phyloP scores from a whole-genome alignment of 1,284 basidiomycete genomes.

The Ustilago shanxiensis region DNA sequence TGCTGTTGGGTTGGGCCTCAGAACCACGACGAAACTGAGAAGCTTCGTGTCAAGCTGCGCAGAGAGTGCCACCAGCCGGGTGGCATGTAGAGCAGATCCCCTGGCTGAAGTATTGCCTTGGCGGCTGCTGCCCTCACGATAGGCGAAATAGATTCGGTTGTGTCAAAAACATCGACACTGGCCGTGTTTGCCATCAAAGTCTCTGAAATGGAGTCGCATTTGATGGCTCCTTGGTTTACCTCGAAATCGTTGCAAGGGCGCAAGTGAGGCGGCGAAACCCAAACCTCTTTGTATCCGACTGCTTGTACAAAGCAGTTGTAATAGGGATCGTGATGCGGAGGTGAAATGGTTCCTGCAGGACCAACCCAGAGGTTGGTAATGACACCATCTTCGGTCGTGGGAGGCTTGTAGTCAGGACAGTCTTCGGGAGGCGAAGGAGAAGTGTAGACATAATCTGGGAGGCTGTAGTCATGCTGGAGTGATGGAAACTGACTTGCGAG shows the following conservation, averaged over 20 bases:
- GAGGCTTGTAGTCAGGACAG: slow-evolving; percentile 76
- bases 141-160: not conserved
- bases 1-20: slow-evolving; percentile 2
- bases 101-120: slow-evolving; percentile 43
- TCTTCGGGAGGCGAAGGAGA: slow-evolving; percentile 70
- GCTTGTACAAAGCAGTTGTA: slow-evolving; percentile 92
- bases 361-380: slow-evolving; percentile 91
- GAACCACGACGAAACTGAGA: slow-evolving; percentile 47
- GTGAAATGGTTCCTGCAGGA: slow-evolving; percentile 80
- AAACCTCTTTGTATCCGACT: slow-evolving; percentile 88
- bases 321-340: slow-evolving; percentile 95
- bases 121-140: slow-evolving; percentile 24
- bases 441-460: slow-evolving; percentile 90
- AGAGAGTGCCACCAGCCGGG: slow-evolving; percentile 63
- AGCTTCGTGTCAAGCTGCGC: slow-evolving; percentile 43
- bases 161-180: slow-evolving; percentile 45
- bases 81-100: slow-evolving; percentile 59
- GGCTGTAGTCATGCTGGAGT: slow-evolving; percentile 79
- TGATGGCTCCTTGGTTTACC: not conserved
- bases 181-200: slow-evolving; percentile 56
- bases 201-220: slow-evolving; percentile 16
- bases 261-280: slow-evolving; percentile 80
- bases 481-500: slow-evolving; percentile 86
- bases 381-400: slow-evolving; percentile 76
- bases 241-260: slow-evolving; percentile 3